A percentile compares a stretch with the other conserved stretches of the same genome.
phyloP scores from a whole-genome alignment of 345 rosid genomes.

The Psidium friedrichsthalianum region DNA sequence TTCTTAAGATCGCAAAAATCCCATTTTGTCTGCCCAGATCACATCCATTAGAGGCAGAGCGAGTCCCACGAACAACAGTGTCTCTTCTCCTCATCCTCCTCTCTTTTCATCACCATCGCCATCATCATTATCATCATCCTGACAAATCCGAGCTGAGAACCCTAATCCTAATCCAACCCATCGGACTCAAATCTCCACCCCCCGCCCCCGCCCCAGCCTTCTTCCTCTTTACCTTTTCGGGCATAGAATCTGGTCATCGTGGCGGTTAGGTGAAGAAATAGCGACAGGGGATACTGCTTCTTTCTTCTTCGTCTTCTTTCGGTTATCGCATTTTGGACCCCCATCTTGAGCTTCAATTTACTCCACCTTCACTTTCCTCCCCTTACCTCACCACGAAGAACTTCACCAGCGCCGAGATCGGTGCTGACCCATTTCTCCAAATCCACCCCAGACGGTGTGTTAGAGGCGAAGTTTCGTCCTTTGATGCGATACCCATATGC shows the following conservation, averaged over 20 bases:
- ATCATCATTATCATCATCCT: not conserved
- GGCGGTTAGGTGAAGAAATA: not conserved
- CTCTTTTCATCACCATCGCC: not conserved
- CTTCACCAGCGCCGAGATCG: not conserved
- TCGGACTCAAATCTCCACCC: not conserved
- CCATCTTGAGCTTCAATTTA: not conserved
- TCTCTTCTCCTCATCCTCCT: not conserved
- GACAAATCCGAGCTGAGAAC: not conserved
- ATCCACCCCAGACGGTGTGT: not conserved
- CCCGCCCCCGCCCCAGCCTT: no score
- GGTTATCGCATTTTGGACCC: not conserved
- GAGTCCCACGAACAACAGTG: not conserved
- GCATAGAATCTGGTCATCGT: not conserved
- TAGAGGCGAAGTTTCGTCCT: not conserved
- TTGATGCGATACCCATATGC: slow-evolving; percentile 24
- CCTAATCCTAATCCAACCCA: not conserved
- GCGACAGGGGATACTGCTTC: not conserved
- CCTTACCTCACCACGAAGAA: not conserved
- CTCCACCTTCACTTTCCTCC: not conserved
- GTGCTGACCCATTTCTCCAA: not conserved
- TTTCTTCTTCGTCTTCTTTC: not conserved
- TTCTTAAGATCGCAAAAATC: no score
- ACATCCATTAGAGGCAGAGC: no score
- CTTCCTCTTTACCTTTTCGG: not conserved
- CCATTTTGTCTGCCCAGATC: not conserved